Evolutionary conservation across 306 rosid genomes (phyloP), one percentile per base, ranked within the genome.

Genomic region (Vigna reflexopilosa): DNA sequence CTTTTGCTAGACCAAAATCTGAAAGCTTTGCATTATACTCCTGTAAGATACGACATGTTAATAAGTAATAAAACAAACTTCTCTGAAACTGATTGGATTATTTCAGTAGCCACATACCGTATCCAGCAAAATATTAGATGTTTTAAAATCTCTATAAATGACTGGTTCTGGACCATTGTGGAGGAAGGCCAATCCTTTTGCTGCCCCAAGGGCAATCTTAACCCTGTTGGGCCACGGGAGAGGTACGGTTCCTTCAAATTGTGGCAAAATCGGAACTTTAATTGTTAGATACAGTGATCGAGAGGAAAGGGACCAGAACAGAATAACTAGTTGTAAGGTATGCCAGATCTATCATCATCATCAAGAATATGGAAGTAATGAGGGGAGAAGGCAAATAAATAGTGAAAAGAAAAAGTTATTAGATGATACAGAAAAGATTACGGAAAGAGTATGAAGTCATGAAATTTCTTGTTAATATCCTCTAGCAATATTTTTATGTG

Each of bases 1-100:
- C 93, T 90, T 94, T 94, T 13, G 98, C 98, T 72, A 94, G 91
- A 78, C 98, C 98, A 80, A 94, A 94, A 90, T 94, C 97, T 80
- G 98, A 94, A 82, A 94, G 98, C 95, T 94, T 92, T 17, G 98
- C 93, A 85, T 87, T 92, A 84, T 94, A 94, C 78, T 90, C 98
- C 98, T 94, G 76, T 26, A 76, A 71, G 81, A 77, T 26, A 76
- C 61, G 20, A 40, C 63, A 42, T 17, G 42, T 88, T 59, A 81
- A 69, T 65, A 77, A 26, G 36, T 72, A 62, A 47, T 50, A 26
- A 19, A 12, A n/a, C 2, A 40, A 47, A 22, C 42, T 67, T 66
- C 50, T 38, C 58, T 67, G 67, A 14, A 30, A 44, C 32, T 45
- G 50, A 11, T 45, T 45, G 16, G 50, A 11, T 42, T 73, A 55